Evolutionary conservation across 208 protist species (phyloP), one percentile per base, ranked within the genome.

Genomic region (Leishmania mexicana): DNA sequence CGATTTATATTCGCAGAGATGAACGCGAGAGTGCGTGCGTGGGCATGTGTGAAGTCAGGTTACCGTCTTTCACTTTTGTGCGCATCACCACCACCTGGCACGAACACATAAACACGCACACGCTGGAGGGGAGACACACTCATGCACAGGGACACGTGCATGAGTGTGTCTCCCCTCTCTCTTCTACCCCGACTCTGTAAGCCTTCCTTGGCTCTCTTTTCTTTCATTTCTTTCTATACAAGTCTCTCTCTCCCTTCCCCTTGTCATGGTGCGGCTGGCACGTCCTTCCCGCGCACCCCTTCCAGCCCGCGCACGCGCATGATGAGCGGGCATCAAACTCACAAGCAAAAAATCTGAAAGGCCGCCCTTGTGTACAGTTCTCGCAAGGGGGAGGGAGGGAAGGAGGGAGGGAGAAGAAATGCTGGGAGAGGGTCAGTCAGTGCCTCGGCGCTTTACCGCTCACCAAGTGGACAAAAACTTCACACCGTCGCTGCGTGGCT

Each of bases 221-320:
- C 24, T 84, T 57, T 79, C 28, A 10, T 35, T 70, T 76, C 8
- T 60, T 75, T 70, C 58, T 64, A 28, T 64, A 17, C 28, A 31
- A 64, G 28, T 28, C 58, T 64, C 10, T 64, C 10, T 13, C 58
- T 62, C 53, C 21, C 54, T 58, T 35, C 31, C 28, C 13, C 58
- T 64, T 28, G 58, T 31, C n/a, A 10, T 64, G 21, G 58, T 64
- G 28, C 3, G 11, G 21, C 24, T 85, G 21, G 54, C 28, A 76
- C 35, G 77, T 60, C 47, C 75, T 85, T 40, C 65, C 79, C 64
- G 47, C 70, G 17, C 53, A 10, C 51, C 4, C 51, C 7, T 47
- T 38, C 11, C 19, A 8, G 2, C 6, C 17, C 31, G 11, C 51
- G 35, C 42, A 76, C 17, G 40, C 51, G n/a, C 28, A 21, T 74